Conservation (phyloP, 768 basidiomycete species). For the Hygrocybe coccinea region DNA sequence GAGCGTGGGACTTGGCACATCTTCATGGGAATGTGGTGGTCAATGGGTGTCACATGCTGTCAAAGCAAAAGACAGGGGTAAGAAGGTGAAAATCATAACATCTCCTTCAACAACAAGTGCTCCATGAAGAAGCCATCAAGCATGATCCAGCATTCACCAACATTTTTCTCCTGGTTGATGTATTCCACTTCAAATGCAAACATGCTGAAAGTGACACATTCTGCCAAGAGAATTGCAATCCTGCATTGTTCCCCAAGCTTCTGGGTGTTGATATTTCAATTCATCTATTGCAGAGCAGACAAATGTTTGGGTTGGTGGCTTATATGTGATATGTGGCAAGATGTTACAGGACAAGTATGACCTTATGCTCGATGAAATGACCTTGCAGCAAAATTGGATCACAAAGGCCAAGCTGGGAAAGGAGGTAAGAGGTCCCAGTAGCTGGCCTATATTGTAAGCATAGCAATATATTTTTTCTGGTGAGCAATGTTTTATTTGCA, state of each 20-base stretch:
- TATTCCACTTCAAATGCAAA: conserved; percentile 35
- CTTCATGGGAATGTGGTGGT: too few relatives aligned
- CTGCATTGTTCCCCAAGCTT: conserved; percentile 35
- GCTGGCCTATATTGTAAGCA: not conserved
- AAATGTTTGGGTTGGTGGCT: conserved; percentile 42
- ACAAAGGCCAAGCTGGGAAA: not conserved
- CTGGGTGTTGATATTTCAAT: conserved; percentile 36
- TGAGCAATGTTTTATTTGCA: too few relatives aligned
- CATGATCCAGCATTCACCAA: too few relatives aligned
- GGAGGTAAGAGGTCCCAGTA: not conserved
- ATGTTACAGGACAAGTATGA: conserved; percentile 27
- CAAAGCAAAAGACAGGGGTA: too few relatives aligned
- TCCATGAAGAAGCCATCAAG: too few relatives aligned
- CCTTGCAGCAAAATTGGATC: conserved; percentile 11
- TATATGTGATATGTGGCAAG: conserved; percentile 26
- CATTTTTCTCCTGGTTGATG: conserved; percentile 28
- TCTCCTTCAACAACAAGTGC: conserved; percentile 15
- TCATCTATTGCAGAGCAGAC: conserved; percentile 37
- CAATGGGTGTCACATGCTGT: too few relatives aligned
- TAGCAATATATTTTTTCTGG: not conserved
- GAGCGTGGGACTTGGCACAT: too few relatives aligned
- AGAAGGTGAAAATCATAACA: too few relatives aligned
- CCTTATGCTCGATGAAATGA: conserved; percentile 37
- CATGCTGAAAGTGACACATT: conserved; percentile 24
- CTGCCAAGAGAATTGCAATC: conserved; percentile 29